Percentiles rank a stretch among this genome's conserved stretches.
phyloP scores from a whole-genome alignment of 345 rosid genomes.

The Xanthoceras sorbifolium region DNA sequence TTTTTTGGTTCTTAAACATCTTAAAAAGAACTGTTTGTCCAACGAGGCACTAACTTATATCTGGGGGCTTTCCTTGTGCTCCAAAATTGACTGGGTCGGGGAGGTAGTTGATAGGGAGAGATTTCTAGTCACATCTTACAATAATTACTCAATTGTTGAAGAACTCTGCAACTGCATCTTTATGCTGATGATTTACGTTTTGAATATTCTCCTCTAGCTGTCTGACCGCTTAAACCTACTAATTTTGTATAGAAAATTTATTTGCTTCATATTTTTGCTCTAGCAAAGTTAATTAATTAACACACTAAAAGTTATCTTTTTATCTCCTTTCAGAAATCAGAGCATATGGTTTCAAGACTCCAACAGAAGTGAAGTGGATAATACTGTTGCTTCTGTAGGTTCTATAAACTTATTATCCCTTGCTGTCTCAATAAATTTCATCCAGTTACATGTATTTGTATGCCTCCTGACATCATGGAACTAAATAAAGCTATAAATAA shows the following conservation, averaged over 20 bases:
- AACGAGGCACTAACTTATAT: not conserved
- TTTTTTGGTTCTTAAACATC: not conserved
- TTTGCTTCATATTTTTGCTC: too few relatives aligned
- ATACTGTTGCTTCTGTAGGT: conserved; percentile 1
- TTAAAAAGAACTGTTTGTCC: not conserved
- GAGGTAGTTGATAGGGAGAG: too few relatives aligned
- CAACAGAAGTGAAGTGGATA: conserved; percentile 28
- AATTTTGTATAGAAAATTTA: too few relatives aligned
- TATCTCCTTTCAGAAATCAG: conserved; percentile 46
- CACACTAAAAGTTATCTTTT: not conserved
- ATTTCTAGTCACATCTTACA: not conserved
- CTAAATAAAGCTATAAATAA: not conserved
- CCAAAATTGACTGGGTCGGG: not conserved
- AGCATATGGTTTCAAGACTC: conserved; percentile 63
- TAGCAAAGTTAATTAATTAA: not conserved
- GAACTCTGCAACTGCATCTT: not conserved
- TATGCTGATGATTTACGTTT: not conserved
- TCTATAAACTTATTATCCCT: not conserved
- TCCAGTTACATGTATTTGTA: not conserved
- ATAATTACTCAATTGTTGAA: not conserved
- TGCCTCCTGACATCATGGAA: not conserved
- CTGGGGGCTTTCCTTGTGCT: not conserved
- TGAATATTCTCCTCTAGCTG: not conserved
- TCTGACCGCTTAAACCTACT: not conserved
- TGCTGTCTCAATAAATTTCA: not conserved